Percentiles rank a stretch among this genome's conserved stretches.
Evolutionary conservation across 2,329 filamentous ascomycete genomes (phyloP).

Genomic region (Pseudogymnoascus sp.): DNA sequence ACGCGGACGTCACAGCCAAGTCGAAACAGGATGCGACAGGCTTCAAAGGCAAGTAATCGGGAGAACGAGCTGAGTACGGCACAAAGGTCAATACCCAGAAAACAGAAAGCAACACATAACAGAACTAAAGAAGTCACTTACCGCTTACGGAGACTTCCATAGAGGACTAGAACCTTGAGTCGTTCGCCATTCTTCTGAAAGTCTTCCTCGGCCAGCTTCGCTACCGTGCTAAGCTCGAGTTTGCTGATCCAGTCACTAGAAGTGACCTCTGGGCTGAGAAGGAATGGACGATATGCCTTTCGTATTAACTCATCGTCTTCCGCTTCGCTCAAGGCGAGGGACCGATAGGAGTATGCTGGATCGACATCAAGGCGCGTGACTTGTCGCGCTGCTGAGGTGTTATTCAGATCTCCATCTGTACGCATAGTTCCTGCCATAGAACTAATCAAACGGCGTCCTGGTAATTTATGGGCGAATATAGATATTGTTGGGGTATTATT

Average conservation of each 20-base stretch:
- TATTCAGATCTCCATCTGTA: constrained; percentile 30
- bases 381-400: constrained; percentile 25
- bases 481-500: background rate
- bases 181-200: constrained; percentile 29
- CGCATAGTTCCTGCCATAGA: background rate
- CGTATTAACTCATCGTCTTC: constrained; percentile 42
- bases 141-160: constrained; percentile 47
- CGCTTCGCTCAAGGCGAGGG: constrained; percentile 36
- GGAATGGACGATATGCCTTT: constrained; percentile 47
- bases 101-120: background rate
- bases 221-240: constrained; percentile 45
- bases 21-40: constrained; percentile 49
- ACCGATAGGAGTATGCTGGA: constrained; percentile 22
- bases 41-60: constrained; percentile 50
- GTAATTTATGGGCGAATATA: background rate
- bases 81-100: background rate
- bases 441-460: background rate
- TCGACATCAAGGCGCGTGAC: constrained; percentile 17
- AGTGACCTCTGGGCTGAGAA: constrained; percentile 34
- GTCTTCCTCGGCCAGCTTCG: constrained; percentile 43
- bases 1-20: constrained; percentile 59
- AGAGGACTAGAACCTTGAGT: constrained; percentile 50
- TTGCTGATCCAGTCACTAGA: constrained; percentile 45
- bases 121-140: constrained; percentile 15
- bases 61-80: constrained; percentile 46